Evolutionary conservation across 2,329 filamentous ascomycete species (phyloP).

Genomic region (Fusarium chaquense): DNA sequence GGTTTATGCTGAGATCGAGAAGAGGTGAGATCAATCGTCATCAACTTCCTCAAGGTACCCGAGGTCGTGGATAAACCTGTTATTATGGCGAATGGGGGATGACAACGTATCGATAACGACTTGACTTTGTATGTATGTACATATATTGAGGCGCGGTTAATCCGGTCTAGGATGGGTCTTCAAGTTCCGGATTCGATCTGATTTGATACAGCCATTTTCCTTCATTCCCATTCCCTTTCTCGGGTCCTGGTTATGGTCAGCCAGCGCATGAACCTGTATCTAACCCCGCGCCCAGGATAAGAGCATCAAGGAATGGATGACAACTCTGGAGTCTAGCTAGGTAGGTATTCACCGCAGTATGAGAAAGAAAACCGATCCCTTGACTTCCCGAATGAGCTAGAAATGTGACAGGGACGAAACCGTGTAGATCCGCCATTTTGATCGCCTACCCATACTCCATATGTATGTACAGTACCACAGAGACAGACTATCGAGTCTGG

Average conservation of each 20-base stretch:
- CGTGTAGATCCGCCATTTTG: conserved; percentile 10
- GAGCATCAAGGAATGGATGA: not conserved
- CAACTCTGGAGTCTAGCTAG: not conserved
- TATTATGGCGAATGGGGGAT: conserved; percentile 12
- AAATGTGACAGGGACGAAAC: conserved; percentile 3
- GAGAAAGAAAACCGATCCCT: conserved; percentile 18
- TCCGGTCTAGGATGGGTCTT: not conserved
- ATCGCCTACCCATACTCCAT: not conserved
- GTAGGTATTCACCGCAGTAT: conserved; percentile 17
- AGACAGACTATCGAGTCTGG: not conserved
- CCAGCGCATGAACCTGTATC: not conserved
- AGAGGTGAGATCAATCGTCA: conserved; percentile 28
- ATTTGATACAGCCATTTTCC: not conserved
- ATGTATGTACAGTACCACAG: not conserved
- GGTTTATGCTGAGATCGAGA: not conserved
- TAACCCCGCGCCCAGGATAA: not conserved
- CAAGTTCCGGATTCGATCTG: conserved; percentile 3
- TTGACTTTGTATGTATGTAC: not conserved
- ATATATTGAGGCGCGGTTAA: not conserved
- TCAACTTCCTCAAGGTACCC: conserved; percentile 14
- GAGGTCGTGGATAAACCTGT: conserved; percentile 27
- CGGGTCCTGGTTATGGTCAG: not conserved
- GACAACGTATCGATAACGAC: conserved; percentile 16
- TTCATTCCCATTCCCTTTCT: not conserved
- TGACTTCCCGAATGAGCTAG: conserved; percentile 9